Conservation (phyloP, 345 rosid genomes). For the Citrus hindsii region DNA sequence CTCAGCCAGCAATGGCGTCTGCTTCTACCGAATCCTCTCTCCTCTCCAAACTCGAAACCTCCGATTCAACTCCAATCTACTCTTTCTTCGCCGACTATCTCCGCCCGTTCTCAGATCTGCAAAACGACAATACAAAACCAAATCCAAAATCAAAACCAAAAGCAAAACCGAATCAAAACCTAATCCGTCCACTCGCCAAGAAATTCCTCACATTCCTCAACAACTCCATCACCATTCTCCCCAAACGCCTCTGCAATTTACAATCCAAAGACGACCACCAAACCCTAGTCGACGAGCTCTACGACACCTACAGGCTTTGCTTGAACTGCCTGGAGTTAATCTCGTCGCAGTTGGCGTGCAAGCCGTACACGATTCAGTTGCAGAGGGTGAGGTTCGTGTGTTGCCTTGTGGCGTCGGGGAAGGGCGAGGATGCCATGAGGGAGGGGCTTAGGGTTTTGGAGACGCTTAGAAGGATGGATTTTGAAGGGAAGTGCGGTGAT, state of each 20-base stretch:
- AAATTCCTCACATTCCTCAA: conserved; percentile 70
- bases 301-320: conserved; percentile 53
- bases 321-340: conserved; percentile 61
- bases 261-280: neutral
- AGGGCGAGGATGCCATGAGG: conserved; percentile 32
- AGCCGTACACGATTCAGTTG: conserved; percentile 46
- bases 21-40: conserved; percentile 33
- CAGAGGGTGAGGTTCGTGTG: conserved; percentile 52
- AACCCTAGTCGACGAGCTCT: conserved; percentile 20
- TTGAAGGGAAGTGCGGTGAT: conserved; percentile 28
- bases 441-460: conserved; percentile 55
- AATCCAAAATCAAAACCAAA: conserved; percentile 24
- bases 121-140: neutral
- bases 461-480: conserved; percentile 35
- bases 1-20: conserved; percentile 38
- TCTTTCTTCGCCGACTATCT: conserved; percentile 59
- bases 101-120: conserved; percentile 39
- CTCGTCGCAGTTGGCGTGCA: conserved; percentile 65
- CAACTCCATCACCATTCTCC: conserved; percentile 60
- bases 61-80: conserved; percentile 33
- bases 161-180: conserved; percentile 25
- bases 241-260: conserved; percentile 59
- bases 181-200: conserved; percentile 64
- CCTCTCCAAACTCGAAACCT: conserved; percentile 45
- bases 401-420: conserved; percentile 54